phyloP scores from a whole-genome alignment of 345 rosid genomes.

The Brassica juncea region DNA sequence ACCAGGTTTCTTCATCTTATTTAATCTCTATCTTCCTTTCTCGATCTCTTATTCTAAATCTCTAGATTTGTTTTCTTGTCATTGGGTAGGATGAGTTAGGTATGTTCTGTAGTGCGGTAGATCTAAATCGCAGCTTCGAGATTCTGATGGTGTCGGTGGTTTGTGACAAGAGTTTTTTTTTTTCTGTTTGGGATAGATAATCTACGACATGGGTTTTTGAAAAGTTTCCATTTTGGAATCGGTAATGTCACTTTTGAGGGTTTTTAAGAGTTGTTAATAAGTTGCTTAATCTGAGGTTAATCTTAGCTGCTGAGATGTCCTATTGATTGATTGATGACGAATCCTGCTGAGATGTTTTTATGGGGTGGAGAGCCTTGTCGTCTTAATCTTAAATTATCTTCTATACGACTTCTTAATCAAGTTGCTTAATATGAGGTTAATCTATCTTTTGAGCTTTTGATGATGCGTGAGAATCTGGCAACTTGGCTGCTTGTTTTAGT shows the following conservation, averaged over 20 bases:
- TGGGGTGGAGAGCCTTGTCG: slow-evolving; percentile 19
- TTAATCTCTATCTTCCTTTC: neutral
- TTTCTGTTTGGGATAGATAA: neutral
- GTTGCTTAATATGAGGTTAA: no score
- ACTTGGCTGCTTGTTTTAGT: slow-evolving; percentile 13
- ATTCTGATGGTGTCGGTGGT: slow-evolving; percentile 26
- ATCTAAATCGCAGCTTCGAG: slow-evolving; percentile 33
- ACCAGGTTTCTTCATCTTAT: slow-evolving; percentile 22
- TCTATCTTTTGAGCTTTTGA: neutral
- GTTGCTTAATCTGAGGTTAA: slow-evolving; percentile 27
- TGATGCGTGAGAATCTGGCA: slow-evolving; percentile 41
- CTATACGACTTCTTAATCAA: neutral
- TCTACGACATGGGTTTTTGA: neutral
- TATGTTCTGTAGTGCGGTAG: slow-evolving; percentile 6
- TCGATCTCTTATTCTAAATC: slow-evolving; percentile 30
- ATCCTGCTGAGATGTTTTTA: slow-evolving; percentile 18
- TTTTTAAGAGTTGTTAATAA: slow-evolving; percentile 18
- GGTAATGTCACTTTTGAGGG: slow-evolving; percentile 15
- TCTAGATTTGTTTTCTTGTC: slow-evolving; percentile 23
- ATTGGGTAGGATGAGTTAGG: slow-evolving; percentile 17
- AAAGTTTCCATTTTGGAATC: neutral
- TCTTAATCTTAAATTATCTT: slow-evolving; percentile 5
- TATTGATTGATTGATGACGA: slow-evolving; percentile 14
- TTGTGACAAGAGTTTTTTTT: neutral
- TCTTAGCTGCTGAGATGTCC: slow-evolving; percentile 36